phyloP scores from a whole-genome alignment of 2,329 filamentous ascomycete genomes.

The Sclerotinia trifoliorum region DNA sequence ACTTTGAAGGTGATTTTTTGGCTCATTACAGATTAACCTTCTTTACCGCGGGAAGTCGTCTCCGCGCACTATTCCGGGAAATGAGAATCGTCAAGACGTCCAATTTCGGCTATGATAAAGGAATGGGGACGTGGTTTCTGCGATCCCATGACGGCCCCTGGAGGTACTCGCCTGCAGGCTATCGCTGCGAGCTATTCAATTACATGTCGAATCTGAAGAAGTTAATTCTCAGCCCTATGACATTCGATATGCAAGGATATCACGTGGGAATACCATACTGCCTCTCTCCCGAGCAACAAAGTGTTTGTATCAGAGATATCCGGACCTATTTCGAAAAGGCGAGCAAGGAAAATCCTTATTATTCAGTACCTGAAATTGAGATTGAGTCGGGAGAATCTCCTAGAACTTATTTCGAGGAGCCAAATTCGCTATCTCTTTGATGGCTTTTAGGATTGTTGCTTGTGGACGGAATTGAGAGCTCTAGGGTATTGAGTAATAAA shows the following conservation, averaged over 20 bases:
- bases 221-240: neutral
- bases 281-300: neutral
- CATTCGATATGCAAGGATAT: too few species aligned
- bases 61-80: neutral
- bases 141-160: too few species aligned
- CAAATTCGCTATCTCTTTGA: neutral
- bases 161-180: neutral
- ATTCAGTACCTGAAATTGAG: neutral
- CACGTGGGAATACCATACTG: too few species aligned
- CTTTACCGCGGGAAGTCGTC: too few species aligned
- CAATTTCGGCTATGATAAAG: neutral
- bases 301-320: neutral
- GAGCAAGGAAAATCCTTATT: neutral
- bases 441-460: neutral
- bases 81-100: neutral
- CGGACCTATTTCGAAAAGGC: neutral
- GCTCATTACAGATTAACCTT: neutral
- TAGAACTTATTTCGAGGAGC: rapidly evolving
- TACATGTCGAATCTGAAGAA: neutral
- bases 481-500: neutral
- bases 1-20: too few species aligned
- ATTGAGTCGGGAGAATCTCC: neutral
- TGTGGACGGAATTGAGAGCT: neutral
- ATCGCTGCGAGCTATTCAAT: neutral
- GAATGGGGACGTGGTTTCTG: neutral